Percentiles rank a stretch among this genome's conserved stretches.
Conservation (phyloP, 257 asterid genomes). For the Primulina huaijiensis region DNA sequence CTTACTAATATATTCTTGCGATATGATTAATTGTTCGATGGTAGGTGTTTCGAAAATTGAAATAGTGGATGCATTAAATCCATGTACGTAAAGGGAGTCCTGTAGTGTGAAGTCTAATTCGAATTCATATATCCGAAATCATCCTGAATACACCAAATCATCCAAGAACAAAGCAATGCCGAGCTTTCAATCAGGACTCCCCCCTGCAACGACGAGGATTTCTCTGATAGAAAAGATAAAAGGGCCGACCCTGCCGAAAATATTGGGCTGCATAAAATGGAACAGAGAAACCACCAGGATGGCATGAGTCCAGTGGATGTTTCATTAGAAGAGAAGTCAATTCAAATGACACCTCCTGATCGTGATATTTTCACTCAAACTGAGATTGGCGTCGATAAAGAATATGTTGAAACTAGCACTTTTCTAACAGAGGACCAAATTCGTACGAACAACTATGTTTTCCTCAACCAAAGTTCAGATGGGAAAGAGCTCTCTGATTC, state of each 20-base stretch:
- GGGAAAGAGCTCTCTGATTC: constrained; percentile 31
- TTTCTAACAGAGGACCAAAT: constrained; percentile 19
- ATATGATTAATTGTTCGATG: background rate
- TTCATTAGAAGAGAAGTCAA: constrained; percentile 29
- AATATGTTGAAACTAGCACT: constrained; percentile 21
- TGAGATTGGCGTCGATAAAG: constrained; percentile 15
- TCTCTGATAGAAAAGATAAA: constrained; percentile 18
- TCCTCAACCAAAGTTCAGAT: constrained; percentile 27
- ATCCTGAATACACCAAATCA: constrained; percentile 20
- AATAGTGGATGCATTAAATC: constrained; percentile 29
- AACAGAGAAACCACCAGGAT: constrained; percentile 19
- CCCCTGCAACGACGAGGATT: constrained; percentile 22
- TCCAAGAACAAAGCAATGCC: constrained; percentile 19
- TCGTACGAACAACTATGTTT: constrained; percentile 7
- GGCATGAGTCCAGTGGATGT: constrained; percentile 27
- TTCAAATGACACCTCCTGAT: constrained; percentile 69
- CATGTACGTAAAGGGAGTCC: constrained; percentile 26
- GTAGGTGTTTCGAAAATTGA: constrained; percentile 46
- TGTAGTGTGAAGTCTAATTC: constrained; percentile 26
- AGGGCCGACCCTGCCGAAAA: constrained; percentile 17
- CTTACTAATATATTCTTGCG: background rate
- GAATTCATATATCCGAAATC: constrained; percentile 17
- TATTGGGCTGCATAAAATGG: constrained; percentile 7
- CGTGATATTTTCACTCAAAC: constrained; percentile 34
- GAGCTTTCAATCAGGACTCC: constrained; percentile 6